Base-by-base conservation (phyloP, 805 yeast genomes). In the Wickerhamiella australiensis region DNA sequence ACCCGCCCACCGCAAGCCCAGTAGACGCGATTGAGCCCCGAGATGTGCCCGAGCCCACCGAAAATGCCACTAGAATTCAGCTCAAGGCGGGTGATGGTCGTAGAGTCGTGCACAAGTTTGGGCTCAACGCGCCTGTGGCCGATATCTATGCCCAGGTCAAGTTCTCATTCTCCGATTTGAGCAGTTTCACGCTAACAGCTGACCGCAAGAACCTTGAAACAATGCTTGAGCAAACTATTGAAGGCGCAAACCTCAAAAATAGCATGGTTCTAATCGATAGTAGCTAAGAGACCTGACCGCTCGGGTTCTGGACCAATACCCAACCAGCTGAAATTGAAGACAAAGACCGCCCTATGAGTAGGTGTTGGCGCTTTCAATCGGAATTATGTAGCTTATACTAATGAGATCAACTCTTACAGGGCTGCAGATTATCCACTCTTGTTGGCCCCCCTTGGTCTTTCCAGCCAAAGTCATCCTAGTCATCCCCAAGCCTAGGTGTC, bases 11-110 rank as follows among this genome's bases (percentile, higher is more conserved):
- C 11, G 37, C 4, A 9, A 33, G 20, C 53, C 65, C 67, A 5
- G 72, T 82, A 51, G 73, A 70, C 8, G 49, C 66, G 0, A 80
- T 85, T 7, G 44, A 61, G 26, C 71, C 88, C 0, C 56, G 60
- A 1, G 73, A 71, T 40, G 77, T 78, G 51, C 68, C 68, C 0
- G 96, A 87, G 59, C 94, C 95, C 0, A 63, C 74, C 1, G 61
- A 68, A 2, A 65, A 70, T 6, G 70, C 79, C 0, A 67, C 72
- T 5, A 85, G 96, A 0, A 75, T 92, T 22, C 97, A 92, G 65
- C 74, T 92, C n/a, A 72, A 96, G 52, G 75, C 85, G 25, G 92
- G 88, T 15, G 85, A 81, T 58, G 96, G 97, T n/a, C 74, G 79
- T 43, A 72, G 96, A 51, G 67, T 81, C 11, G 81, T 90, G 9